Percentiles rank a stretch among this genome's conserved stretches.
These are phyloP conservation scores for Floccularia luteovirens DNA, from an alignment of 768 basidiomycete genomes.

Conservation along the genomic window DNA sequence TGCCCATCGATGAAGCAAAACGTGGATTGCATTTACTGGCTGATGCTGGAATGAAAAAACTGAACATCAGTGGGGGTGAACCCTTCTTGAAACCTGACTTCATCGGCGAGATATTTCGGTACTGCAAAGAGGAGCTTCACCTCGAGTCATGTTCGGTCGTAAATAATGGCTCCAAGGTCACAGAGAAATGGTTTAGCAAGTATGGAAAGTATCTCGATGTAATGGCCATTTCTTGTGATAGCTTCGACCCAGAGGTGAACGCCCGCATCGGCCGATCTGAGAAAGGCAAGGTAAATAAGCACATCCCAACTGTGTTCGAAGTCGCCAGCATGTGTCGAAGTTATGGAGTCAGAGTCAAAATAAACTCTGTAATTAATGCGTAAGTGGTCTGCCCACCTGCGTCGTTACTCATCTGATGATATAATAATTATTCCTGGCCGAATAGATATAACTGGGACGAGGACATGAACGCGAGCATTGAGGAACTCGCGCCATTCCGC, in stretches of 20 bases:
- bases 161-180: slow-evolving; percentile 28
- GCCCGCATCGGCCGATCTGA: slow-evolving; percentile 21
- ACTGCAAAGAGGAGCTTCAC: slow-evolving; percentile 25
- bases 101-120: slow-evolving; percentile 28
- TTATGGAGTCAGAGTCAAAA: slow-evolving; percentile 26
- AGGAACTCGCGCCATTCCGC: not conserved
- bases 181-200: slow-evolving; percentile 28
- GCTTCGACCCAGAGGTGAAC: slow-evolving; percentile 26
- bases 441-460: not conserved
- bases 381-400: not conserved
- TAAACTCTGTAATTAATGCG: slow-evolving; percentile 13
- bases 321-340: slow-evolving; percentile 25
- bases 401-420: not conserved
- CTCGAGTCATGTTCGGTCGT: slow-evolving; percentile 23
- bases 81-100: slow-evolving; percentile 26
- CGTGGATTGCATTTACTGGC: slow-evolving; percentile 9
- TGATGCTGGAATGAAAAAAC: slow-evolving; percentile 10
- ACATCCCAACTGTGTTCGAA: slow-evolving; percentile 23
- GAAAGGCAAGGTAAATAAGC: slow-evolving; percentile 18
- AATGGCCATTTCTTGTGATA: slow-evolving; percentile 34
- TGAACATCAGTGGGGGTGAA: slow-evolving; percentile 13
- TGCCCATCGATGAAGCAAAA: slow-evolving; percentile 25
- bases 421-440: not conserved
- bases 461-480: not conserved
- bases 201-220: slow-evolving; percentile 31